Evolutionary conservation across 108 stramenopile species (phyloP).

Genomic region (Stephanodiscus triporus): DNA sequence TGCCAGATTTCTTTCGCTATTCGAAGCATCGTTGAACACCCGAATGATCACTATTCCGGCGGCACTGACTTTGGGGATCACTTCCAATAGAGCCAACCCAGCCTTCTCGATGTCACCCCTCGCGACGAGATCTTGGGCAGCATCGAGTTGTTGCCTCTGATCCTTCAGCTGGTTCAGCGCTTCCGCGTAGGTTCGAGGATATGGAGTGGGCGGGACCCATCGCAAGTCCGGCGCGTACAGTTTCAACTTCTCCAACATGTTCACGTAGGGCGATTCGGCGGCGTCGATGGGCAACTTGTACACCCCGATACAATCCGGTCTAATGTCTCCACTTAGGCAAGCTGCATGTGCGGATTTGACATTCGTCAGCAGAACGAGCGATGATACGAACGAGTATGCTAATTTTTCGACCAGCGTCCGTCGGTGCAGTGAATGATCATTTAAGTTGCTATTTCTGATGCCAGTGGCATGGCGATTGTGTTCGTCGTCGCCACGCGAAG

Average conservation of each 20-base stretch:
- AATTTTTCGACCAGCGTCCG: too few species aligned
- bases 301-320: constrained; percentile 76
- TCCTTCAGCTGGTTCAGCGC: constrained; percentile 48
- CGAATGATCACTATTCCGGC: constrained; percentile 46
- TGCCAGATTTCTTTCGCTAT: constrained; percentile 31
- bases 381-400: too few species aligned
- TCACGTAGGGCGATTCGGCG: constrained; percentile 51
- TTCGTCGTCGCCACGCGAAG: too few species aligned
- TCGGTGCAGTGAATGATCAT: too few species aligned
- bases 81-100: constrained; percentile 66
- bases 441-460: too few species aligned
- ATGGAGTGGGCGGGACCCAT: constrained; percentile 68
- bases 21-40: constrained; percentile 12
- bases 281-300: constrained; percentile 84
- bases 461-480: too few species aligned
- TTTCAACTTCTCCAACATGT: constrained; percentile 60
- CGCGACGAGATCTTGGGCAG: constrained; percentile 42
- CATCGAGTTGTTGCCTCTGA: constrained; percentile 49
- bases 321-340: constrained; percentile 72
- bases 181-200: constrained; percentile 48
- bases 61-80: constrained; percentile 59
- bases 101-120: constrained; percentile 63
- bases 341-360: too few species aligned
- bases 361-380: not conserved
- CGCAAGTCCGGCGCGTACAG: constrained; percentile 68